Conservation (phyloP, 768 basidiomycete species). For the Russula ochroleuca region DNA sequence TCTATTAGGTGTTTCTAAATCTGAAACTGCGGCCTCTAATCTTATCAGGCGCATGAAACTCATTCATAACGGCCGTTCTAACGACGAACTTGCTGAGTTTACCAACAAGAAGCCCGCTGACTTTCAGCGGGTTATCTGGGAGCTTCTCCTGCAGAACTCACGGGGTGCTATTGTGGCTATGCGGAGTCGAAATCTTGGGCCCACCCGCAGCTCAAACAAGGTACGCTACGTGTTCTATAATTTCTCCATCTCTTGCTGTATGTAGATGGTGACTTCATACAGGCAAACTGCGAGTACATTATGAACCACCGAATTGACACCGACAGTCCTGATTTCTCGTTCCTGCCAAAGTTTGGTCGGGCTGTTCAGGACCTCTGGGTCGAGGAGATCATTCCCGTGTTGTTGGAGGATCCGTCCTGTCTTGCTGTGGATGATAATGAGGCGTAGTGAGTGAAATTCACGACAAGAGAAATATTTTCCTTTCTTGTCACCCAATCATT, state of each 20-base stretch:
- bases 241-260: neutral
- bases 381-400: conserved; percentile 40
- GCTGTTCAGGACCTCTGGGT: conserved; percentile 10
- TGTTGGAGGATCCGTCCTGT: neutral
- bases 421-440: conserved; percentile 1
- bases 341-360: conserved; percentile 1
- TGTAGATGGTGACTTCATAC: neutral
- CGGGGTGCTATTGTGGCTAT: neutral
- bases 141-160: conserved; percentile 2
- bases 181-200: no score
- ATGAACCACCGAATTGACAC: neutral
- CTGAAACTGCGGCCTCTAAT: conserved; percentile 3
- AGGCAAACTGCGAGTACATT: conserved; percentile 6
- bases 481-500: neutral
- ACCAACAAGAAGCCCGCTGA: no score
- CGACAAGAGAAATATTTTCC: neutral
- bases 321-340: conserved; percentile 31
- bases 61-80: conserved; percentile 43
- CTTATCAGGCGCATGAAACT: conserved; percentile 8
- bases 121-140: conserved; percentile 7
- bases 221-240: neutral
- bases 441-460: conserved; percentile 12
- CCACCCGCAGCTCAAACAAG: neutral
- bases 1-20: no score
- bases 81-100: neutral